phyloP scores from a whole-genome alignment of 306 rosid genomes.

The Urtica urens region DNA sequence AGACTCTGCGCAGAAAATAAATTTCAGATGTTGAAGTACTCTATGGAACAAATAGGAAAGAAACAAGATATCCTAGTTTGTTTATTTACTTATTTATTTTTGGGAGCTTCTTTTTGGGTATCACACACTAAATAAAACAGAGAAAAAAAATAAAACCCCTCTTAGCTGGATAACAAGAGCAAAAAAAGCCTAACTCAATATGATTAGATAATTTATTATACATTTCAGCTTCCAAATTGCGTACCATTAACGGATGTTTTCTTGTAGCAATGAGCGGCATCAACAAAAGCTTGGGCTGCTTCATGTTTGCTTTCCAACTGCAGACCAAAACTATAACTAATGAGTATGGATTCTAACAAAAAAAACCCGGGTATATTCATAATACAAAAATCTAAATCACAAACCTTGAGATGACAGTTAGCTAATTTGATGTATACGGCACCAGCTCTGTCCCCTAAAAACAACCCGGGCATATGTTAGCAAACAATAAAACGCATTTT shows the following conservation, averaged over 20 bases:
- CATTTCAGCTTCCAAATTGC: slow-evolving; percentile 4
- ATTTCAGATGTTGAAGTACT: slow-evolving; percentile 3
- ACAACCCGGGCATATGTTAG: slow-evolving; percentile 14
- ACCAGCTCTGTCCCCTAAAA: slow-evolving; percentile 84
- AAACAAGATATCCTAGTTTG: not conserved
- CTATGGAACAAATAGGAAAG: not conserved
- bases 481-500: slow-evolving; percentile 4
- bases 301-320: slow-evolving; percentile 91
- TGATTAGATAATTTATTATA: not conserved
- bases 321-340: not conserved
- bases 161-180: slow-evolving; percentile 1
- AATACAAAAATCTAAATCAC: slow-evolving; percentile 9
- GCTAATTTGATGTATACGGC: slow-evolving; percentile 58
- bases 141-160: not conserved
- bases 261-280: slow-evolving; percentile 90
- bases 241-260: slow-evolving; percentile 58
- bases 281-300: slow-evolving; percentile 85
- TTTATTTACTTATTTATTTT: too few species aligned
- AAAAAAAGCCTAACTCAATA: not conserved
- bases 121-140: too few species aligned
- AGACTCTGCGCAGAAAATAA: slow-evolving; percentile 40
- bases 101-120: too few species aligned
- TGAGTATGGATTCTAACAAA: too few species aligned
- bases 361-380: not conserved
- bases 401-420: slow-evolving; percentile 80